Percentiles rank a stretch among this genome's conserved stretches.
phyloP scores from a whole-genome alignment of 1,139 yeast species.

The Sugiyamaella japonica region DNA sequence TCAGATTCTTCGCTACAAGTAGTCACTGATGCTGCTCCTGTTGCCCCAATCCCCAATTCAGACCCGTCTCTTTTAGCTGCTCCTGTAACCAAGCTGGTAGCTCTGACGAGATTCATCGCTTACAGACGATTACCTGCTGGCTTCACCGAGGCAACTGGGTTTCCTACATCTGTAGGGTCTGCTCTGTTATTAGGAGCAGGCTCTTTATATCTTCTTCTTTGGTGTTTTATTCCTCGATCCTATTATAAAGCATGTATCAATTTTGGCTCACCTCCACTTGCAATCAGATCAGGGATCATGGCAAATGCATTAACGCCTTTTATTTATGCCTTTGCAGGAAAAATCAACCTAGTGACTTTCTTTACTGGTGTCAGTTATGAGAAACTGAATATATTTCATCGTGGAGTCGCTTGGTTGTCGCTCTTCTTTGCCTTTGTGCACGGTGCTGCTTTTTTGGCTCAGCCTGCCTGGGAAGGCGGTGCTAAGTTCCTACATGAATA shows the following conservation, averaged over 20 bases:
- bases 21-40: not conserved
- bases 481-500: constrained; percentile 16
- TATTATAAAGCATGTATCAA: constrained; percentile 58
- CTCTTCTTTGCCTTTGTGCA: constrained; percentile 55
- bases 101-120: constrained; percentile 50
- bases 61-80: constrained; percentile 14
- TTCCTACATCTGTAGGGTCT: constrained; percentile 56
- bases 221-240: constrained; percentile 51
- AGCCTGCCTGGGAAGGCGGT: constrained; percentile 55
- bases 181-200: constrained; percentile 46
- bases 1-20: not conserved
- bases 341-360: constrained; percentile 58
- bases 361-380: constrained; percentile 64
- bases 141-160: constrained; percentile 45
- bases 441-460: constrained; percentile 54
- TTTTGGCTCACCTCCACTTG: constrained; percentile 67
- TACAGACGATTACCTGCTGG: constrained; percentile 50
- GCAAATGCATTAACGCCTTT: constrained; percentile 56
- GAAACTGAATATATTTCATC: constrained; percentile 58
- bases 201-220: constrained; percentile 49
- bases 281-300: constrained; percentile 59
- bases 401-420: constrained; percentile 55
- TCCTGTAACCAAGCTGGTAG: constrained; percentile 25
- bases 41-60: not conserved
- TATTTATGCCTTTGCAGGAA: constrained; percentile 60